Evolutionary conservation across 2,329 filamentous ascomycete genomes (phyloP).

Genomic region (Diplodia sapinea): DNA sequence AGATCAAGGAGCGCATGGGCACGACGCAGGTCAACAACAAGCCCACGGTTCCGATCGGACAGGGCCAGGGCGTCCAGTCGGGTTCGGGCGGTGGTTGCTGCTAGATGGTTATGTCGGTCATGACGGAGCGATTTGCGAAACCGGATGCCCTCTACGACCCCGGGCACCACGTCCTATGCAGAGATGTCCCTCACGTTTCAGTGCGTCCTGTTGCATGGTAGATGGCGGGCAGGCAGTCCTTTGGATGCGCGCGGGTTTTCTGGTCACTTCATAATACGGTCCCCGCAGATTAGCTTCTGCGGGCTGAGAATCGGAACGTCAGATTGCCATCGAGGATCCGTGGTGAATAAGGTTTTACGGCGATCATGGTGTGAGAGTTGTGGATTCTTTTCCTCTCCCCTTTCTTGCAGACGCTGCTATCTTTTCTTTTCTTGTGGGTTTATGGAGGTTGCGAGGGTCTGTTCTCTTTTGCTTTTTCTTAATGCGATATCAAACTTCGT

Average conservation of each 20-base stretch:
- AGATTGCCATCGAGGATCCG: conserved; percentile 31
- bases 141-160: conserved; percentile 28
- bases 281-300: conserved; percentile 20
- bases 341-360: conserved; percentile 30
- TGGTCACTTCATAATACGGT: conserved; percentile 30
- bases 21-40: conserved; percentile 98
- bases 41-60: conserved; percentile 93
- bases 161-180: conserved; percentile 25
- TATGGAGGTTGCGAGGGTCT: conserved; percentile 27
- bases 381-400: conserved; percentile 22
- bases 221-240: conserved; percentile 31
- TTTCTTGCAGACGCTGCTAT: conserved; percentile 27
- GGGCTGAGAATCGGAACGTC: conserved; percentile 29
- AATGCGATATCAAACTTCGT: conserved; percentile 29
- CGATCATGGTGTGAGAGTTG: conserved; percentile 32
- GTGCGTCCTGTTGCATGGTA: conserved; percentile 32
- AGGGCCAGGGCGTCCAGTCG: conserved; percentile 91
- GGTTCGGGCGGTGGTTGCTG: conserved; percentile 88
- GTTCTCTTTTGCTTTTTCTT: conserved; percentile 23
- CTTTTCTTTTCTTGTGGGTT: conserved; percentile 20
- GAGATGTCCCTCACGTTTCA: conserved; percentile 31
- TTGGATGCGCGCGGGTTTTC: conserved; percentile 32
- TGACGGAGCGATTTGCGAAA: conserved; percentile 24
- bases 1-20: conserved; percentile 99
- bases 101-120: conserved; percentile 56